Percentiles rank a stretch among this genome's conserved stretches.
These are phyloP conservation scores for Berberis vulgaris DNA, from an alignment of 164 flowering plant species.

Conservation along the genomic window DNA sequence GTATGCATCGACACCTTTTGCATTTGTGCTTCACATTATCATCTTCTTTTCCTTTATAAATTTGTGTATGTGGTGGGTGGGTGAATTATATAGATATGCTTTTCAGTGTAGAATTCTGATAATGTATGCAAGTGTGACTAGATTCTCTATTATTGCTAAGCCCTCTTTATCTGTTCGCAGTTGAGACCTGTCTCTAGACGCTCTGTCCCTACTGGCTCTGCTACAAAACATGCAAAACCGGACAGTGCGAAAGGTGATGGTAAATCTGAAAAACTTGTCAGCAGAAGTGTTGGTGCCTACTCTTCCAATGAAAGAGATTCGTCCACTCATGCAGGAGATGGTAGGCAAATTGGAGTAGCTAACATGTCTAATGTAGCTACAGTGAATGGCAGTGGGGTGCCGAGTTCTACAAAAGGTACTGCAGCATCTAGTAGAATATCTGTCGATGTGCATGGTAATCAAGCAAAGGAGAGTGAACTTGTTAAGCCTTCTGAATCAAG, in stretches of 20 bases:
- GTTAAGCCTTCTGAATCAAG: constrained; percentile 38
- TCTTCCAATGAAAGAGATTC: constrained; percentile 41
- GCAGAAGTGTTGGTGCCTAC: constrained; percentile 24
- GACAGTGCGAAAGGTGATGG: constrained; percentile 60
- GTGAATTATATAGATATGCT: too few relatives aligned
- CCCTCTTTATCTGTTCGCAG: constrained; percentile 29
- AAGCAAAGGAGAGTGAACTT: constrained; percentile 37
- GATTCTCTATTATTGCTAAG: background rate
- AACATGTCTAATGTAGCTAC: constrained; percentile 19
- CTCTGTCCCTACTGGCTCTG: constrained; percentile 36
- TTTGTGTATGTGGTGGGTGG: too few relatives aligned
- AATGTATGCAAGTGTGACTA: too few relatives aligned
- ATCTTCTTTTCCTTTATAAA: too few relatives aligned
- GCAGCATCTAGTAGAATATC: constrained; percentile 26
- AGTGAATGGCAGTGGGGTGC: constrained; percentile 38
- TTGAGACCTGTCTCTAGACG: constrained; percentile 41
- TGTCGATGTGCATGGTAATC: constrained; percentile 32
- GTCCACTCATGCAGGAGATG: constrained; percentile 29
- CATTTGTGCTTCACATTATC: too few relatives aligned
- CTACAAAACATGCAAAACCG: constrained; percentile 38
- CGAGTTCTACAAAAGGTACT: constrained; percentile 29
- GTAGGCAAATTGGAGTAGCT: constrained; percentile 32
- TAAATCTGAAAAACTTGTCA: constrained; percentile 49
- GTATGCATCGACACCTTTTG: too few relatives aligned
- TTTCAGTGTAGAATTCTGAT: too few relatives aligned